A percentile compares a stretch with the other conserved stretches of the same genome.
Evolutionary conservation across 129 eudicot genomes (phyloP).

Genomic region (Solidago caesia): DNA sequence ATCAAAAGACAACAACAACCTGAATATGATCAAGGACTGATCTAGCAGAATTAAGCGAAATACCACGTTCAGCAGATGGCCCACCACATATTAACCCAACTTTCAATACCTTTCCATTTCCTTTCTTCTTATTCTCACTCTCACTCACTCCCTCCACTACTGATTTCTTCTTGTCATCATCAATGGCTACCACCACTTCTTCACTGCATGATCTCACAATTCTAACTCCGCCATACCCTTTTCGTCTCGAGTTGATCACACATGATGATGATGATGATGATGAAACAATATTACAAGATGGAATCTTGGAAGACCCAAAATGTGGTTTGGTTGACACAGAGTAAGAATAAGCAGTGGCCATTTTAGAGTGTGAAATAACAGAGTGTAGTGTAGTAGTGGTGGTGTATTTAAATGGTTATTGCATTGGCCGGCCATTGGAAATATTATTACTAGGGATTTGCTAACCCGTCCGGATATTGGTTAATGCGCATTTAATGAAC

Average conservation of each 20-base stretch:
- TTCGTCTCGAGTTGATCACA: constrained; percentile 9
- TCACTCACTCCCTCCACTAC: constrained; percentile 21
- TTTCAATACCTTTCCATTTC: constrained; percentile 42
- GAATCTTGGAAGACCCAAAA: constrained; percentile 22
- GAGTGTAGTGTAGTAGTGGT: not conserved
- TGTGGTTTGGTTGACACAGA: constrained; percentile 27
- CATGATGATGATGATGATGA: constrained; percentile 3
- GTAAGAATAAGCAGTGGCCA: constrained; percentile 40
- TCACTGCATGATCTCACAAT: constrained; percentile 30
- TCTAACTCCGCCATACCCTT: constrained; percentile 20
- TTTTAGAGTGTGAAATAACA: constrained; percentile 13
- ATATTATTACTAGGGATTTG: too few relatives aligned
- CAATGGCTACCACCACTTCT: constrained; percentile 34
- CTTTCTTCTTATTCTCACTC: constrained; percentile 22
- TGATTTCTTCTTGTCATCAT: constrained; percentile 22
- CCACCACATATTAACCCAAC: constrained; percentile 93
- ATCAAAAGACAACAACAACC: constrained; percentile 24
- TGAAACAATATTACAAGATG: constrained; percentile 2
- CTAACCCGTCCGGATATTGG: too few relatives aligned
- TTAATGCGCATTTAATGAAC: too few relatives aligned
- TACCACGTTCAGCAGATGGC: constrained; percentile 92
- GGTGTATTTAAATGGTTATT: not conserved
- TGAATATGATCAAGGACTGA: constrained; percentile 93
- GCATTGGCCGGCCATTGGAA: constrained; percentile 28
- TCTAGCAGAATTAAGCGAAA: constrained; percentile 87